Percentiles rank a stretch among this genome's conserved stretches.
These are phyloP conservation scores for Mucor velutinosus DNA, from an alignment of 371 early-diverging fungal species.

Conservation along the genomic window DNA sequence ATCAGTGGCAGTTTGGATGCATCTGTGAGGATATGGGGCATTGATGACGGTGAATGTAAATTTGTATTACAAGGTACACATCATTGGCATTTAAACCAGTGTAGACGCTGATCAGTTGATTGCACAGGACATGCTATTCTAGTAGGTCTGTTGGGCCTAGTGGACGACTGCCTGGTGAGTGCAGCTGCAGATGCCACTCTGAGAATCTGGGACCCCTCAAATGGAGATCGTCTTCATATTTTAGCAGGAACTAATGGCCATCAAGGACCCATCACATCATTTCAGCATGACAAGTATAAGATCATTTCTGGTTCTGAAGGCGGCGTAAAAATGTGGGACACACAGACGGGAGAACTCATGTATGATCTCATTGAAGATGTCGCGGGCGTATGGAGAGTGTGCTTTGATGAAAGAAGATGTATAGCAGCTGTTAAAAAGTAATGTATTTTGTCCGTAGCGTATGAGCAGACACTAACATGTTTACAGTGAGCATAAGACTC, in stretches of 20 bases:
- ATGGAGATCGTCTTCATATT: slow-evolving; percentile 67
- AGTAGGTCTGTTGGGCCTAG: slow-evolving; percentile 90
- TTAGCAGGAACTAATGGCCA: slow-evolving; percentile 58
- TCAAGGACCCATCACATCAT: slow-evolving; percentile 90
- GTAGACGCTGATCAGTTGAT: not conserved
- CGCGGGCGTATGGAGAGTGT: slow-evolving; percentile 89
- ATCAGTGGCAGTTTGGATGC: slow-evolving; percentile 98
- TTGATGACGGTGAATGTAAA: slow-evolving; percentile 80
- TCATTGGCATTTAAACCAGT: not conserved
- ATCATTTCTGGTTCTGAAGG: slow-evolving; percentile 92
- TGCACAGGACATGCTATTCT: slow-evolving; percentile 85
- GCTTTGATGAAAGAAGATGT: slow-evolving; percentile 80
- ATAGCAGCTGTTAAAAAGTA: slow-evolving; percentile 84
- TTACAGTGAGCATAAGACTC: slow-evolving; percentile 43
- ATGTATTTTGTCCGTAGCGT: not conserved
- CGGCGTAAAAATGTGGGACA: slow-evolving; percentile 94
- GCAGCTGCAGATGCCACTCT: slow-evolving; percentile 95
- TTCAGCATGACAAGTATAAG: slow-evolving; percentile 88
- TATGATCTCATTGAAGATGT: slow-evolving; percentile 74
- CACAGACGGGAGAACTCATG: slow-evolving; percentile 73
- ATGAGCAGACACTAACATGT: not conserved
- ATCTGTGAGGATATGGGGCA: slow-evolving; percentile 95
- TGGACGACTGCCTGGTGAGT: slow-evolving; percentile 83
- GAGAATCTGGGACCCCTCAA: slow-evolving; percentile 90
- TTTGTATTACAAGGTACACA: slow-evolving; percentile 48